A percentile compares a stretch with the other conserved stretches of the same genome.
phyloP scores from a whole-genome alignment of 805 yeast genomes.

The Hanseniaspora thailandica region DNA sequence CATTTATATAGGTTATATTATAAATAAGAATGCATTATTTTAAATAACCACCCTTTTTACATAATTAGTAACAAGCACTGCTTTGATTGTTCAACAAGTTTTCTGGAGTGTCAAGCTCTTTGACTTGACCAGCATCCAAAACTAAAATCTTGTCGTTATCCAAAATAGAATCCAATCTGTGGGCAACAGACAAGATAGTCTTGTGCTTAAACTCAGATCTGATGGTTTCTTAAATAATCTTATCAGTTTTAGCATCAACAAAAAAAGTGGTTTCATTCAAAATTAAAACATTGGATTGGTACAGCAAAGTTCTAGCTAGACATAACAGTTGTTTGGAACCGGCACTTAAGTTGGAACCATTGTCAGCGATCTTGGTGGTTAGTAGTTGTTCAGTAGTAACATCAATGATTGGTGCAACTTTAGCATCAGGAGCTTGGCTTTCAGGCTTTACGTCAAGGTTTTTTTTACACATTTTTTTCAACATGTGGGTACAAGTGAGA shows the following conservation, averaged over 20 bases:
- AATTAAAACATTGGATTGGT: slow-evolving; percentile 58
- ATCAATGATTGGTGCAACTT: slow-evolving; percentile 12
- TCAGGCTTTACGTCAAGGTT: slow-evolving; percentile 25
- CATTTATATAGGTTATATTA: too few species aligned
- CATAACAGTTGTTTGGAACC: slow-evolving; percentile 85
- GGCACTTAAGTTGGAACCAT: slow-evolving; percentile 74
- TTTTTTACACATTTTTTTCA: slow-evolving; percentile 29
- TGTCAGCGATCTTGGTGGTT: slow-evolving; percentile 51
- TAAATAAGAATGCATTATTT: too few species aligned
- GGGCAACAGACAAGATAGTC: slow-evolving; percentile 83
- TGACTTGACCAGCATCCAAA: slow-evolving; percentile 58
- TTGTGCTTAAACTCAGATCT: slow-evolving; percentile 57
- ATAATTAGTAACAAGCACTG: slow-evolving; percentile 42
- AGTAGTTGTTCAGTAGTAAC: slow-evolving; percentile 29
- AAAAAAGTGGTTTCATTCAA: slow-evolving; percentile 87
- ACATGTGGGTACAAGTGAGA: slow-evolving; percentile 48
- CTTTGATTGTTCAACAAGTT: slow-evolving; percentile 34
- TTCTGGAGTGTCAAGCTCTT: slow-evolving; percentile 65
- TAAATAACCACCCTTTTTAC: slow-evolving; percentile 40
- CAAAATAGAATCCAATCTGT: slow-evolving; percentile 73
- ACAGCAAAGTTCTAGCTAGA: slow-evolving; percentile 67
- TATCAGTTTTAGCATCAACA: slow-evolving; percentile 78
- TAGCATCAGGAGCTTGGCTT: slow-evolving; percentile 19
- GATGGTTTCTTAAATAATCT: slow-evolving; percentile 67
- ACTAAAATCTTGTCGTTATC: slow-evolving; percentile 74